Evolutionary conservation across 371 early-diverging fungal species (phyloP).

Genomic region (Syncephalastrum sp.): DNA sequence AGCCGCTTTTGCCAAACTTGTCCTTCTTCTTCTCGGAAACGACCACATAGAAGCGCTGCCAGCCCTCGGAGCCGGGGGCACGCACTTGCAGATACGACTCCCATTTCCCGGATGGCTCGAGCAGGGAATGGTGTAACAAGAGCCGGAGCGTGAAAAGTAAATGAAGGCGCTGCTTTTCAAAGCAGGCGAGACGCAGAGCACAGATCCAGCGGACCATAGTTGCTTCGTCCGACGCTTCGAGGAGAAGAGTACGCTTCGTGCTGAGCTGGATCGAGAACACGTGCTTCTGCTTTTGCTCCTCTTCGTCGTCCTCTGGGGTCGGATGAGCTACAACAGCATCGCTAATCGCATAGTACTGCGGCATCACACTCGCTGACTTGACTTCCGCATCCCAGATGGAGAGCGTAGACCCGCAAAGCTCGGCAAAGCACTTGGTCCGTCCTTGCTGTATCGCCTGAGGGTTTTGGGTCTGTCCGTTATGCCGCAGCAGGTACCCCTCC

Average conservation of each 20-base stretch:
- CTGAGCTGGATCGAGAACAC: constrained; percentile 41
- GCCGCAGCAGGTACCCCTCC: constrained; percentile 64
- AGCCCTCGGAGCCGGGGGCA: constrained; percentile 56
- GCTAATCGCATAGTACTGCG: constrained; percentile 65
- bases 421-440: constrained; percentile 70
- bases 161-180: constrained; percentile 71
- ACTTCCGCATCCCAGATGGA: constrained; percentile 60
- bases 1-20: too few relatives aligned
- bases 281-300: constrained; percentile 36
- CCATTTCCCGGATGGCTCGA: constrained; percentile 26
- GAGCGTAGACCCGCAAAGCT: constrained; percentile 64
- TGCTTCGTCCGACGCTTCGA: constrained; percentile 53
- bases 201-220: constrained; percentile 54
- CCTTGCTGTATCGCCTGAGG: constrained; percentile 40
- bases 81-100: constrained; percentile 53
- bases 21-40: constrained; percentile 42
- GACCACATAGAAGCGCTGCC: constrained; percentile 62
- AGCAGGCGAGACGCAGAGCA: constrained; percentile 73
- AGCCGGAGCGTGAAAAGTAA: constrained; percentile 69
- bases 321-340: constrained; percentile 52
- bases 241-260: constrained; percentile 40
- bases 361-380: constrained; percentile 46
- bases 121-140: constrained; percentile 28
- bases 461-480: constrained; percentile 49
- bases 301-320: constrained; percentile 11